A percentile compares a stretch with the other conserved stretches of the same genome.
Evolutionary conservation across 202 grass and related monocot genomes (phyloP).

Genomic region (Tripidium arundinaceum): DNA sequence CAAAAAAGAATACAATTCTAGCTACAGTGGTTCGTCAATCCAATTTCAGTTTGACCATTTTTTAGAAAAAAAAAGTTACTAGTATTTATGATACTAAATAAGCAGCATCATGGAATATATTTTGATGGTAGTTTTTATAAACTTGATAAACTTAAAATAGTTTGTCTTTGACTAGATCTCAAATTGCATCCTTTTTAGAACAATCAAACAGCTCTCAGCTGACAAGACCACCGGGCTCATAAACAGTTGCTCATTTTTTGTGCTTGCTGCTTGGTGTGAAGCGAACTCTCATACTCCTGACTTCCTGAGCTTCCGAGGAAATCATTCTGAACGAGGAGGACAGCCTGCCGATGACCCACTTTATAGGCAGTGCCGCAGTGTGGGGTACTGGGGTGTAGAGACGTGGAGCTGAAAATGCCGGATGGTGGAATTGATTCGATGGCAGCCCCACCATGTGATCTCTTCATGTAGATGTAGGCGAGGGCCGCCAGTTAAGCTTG

Average conservation of each 20-base stretch:
- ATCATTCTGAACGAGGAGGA: neutral
- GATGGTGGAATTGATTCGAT: slow-evolving; percentile 42
- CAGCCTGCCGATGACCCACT: slow-evolving; percentile 29
- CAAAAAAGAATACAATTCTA: too few species aligned
- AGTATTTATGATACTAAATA: too few species aligned
- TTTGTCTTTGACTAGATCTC: too few species aligned
- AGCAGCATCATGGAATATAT: too few species aligned
- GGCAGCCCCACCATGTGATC: slow-evolving; percentile 57
- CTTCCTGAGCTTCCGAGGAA: neutral
- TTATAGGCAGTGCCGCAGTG: slow-evolving; percentile 38
- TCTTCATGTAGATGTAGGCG: slow-evolving; percentile 13
- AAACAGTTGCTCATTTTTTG: neutral
- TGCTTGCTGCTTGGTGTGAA: neutral
- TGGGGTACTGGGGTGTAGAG: too few species aligned
- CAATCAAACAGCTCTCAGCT: neutral
- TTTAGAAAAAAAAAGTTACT: too few species aligned
- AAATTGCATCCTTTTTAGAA: too few species aligned
- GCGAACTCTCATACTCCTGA: neutral
- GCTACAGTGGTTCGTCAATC: too few species aligned
- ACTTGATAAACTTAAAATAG: neutral
- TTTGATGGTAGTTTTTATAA: neutral
- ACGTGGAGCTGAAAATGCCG: neutral
- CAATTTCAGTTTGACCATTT: too few species aligned
- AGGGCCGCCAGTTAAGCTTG: slow-evolving; percentile 35
- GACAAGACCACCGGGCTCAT: neutral